Evolutionary conservation across 2,329 filamentous ascomycete genomes (phyloP).

Genomic region (Magnaporthiopsis poae): DNA sequence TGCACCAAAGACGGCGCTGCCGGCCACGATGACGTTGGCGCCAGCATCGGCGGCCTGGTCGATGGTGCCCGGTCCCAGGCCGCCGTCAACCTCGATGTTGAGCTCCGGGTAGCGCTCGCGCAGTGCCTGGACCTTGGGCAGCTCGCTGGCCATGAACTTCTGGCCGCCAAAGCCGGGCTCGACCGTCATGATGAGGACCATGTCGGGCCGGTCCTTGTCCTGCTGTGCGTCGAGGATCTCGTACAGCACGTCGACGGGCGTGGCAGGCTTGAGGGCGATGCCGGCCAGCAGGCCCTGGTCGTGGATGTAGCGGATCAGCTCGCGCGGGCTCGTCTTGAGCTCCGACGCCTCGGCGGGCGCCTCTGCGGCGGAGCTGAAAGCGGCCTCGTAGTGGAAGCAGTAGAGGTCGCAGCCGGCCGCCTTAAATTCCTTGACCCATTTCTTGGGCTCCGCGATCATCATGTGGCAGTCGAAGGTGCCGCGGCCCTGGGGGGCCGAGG

Average conservation of each 20-base stretch:
- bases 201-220: slow-evolving; percentile 79
- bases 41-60: slow-evolving; percentile 90
- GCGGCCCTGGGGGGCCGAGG: slow-evolving; percentile 52
- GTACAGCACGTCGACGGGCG: slow-evolving; percentile 81
- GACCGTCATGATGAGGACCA: slow-evolving; percentile 98
- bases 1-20: slow-evolving; percentile 89
- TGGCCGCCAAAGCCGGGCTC: slow-evolving; percentile 95
- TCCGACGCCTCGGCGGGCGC: slow-evolving; percentile 61
- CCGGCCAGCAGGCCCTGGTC: slow-evolving; percentile 78
- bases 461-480: slow-evolving; percentile 99
- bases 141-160: slow-evolving; percentile 93
- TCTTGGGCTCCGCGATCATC: slow-evolving; percentile 99
- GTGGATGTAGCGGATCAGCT: slow-evolving; percentile 85
- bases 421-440: slow-evolving; percentile 94
- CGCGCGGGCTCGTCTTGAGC: slow-evolving; percentile 67
- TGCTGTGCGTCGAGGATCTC: slow-evolving; percentile 70
- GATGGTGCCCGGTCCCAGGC: slow-evolving; percentile 77
- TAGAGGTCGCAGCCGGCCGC: slow-evolving; percentile 94
- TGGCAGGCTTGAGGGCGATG: slow-evolving; percentile 90
- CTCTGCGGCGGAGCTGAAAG: slow-evolving; percentile 77
- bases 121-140: slow-evolving; percentile 83
- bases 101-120: slow-evolving; percentile 77
- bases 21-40: slow-evolving; percentile 95
- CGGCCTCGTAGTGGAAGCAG: slow-evolving; percentile 99
- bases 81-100: slow-evolving; percentile 93